Evolutionary conservation across 2,329 filamentous ascomycete species (phyloP), one percentile per base, ranked within the genome.

Genomic region (Stachybotrys chartarum): DNA sequence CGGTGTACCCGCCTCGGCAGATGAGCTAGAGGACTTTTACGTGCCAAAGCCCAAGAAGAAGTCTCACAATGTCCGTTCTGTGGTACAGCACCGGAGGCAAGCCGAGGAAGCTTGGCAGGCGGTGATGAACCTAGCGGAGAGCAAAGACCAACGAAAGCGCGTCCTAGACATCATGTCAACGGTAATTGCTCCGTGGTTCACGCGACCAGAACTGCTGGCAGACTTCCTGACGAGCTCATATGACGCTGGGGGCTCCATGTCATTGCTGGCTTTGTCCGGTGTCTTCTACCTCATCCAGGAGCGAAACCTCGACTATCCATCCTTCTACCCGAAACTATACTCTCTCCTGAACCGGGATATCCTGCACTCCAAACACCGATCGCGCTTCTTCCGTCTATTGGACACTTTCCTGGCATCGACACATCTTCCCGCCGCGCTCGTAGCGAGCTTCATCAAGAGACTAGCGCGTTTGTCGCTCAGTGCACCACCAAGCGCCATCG

Each of bases 151-250:
- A 68, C 86, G 89, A 53, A 97, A 97, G 69, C 77, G 78, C 51
- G 79, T 96, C 3, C 78, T 99, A 51, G 81, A 83, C 57, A 81
- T 88, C 58, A 87, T 95, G 73, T 85, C 90, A 2, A 82, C 83
- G 47, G 85, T 85, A 39, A 90, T 97, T 62, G 88, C 89, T 30
- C 92, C 93, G 1, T 96, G 91, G 89, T 96, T 97, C 72, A 81
- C 79, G 51, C 89, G 91, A 58, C 88, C 91, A 1, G 93, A 97
- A 66, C 79, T 96, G 46, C 80, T 99, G 39, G 91, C 96, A 79
- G 94, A 99, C 74, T 99, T 97, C 71, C 75, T 99, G 55, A 96
- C 91, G n/a, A 90, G 94, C 72, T 95, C 87, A 32, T 97, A 96
- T 75, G 82, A 97, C 64, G 77, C 86, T 7, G 91, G 93, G 53